Base-by-base conservation (phyloP, 2,329 filamentous ascomycete genomes). In the Fusarium verticillioides region DNA sequence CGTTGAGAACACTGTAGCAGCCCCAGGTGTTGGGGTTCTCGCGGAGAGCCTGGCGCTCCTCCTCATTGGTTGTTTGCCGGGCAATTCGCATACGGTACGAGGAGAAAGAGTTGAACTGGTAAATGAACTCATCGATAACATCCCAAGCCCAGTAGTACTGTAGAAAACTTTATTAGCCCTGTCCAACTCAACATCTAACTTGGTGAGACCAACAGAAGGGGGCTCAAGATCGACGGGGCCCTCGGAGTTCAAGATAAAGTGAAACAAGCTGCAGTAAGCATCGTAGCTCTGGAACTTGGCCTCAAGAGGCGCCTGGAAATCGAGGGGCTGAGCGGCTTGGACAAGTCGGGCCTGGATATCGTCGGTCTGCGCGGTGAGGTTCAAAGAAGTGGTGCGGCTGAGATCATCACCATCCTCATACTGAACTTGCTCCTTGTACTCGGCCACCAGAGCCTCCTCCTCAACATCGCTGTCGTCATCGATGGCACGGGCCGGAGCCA, bases 91-190 rank as follows among this genome's bases (percentile, higher is more conserved):
- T 95, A 81, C 96, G 92, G 89, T 98, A 98, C 73, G 95, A 94
- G 83, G 95, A 98, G 89, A 99, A 99, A 67, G 95, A 97, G 89
- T 99, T 98, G 89, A 99, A 99, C 84, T 99, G 96, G 88, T 99
- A 99, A 86, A 99, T 98, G 87, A 99, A 99, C 85, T 99, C 96
- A 84, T 99, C 96, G 85, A 99, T 98, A 77, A 98, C 96, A 84
- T 99, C 96, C 96, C 96, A 99, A 46, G 96, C 96, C 96, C 96
- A 99, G 87, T 96, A 98, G 87, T 97, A 97, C 94, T 98, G 82
- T 49, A 53, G 21, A 61, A 44, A 34, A 18, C 57, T 66, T 54
- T 59, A 64, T 78, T 69, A 78, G 76, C 75, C 66, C 58, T 43
- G 60, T 39, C 43, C 50, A 56, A 39, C 62, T 52, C 52, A 62